Evolutionary conservation across 208 protist genomes (phyloP), one percentile per base, ranked within the genome.

Genomic region (Endotrypanum monterogeii): DNA sequence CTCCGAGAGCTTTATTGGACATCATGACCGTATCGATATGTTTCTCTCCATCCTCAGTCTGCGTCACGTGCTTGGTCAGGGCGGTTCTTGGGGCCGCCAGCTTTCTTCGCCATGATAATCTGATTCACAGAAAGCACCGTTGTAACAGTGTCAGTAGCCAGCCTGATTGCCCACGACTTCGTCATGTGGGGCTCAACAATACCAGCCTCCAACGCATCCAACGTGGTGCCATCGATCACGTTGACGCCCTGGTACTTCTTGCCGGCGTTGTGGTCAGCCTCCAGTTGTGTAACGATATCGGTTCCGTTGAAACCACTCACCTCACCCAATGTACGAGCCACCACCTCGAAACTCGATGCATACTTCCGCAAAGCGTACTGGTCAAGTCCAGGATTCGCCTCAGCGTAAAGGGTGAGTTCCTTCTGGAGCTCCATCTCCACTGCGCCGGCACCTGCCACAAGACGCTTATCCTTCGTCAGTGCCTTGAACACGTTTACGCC

Each of bases 311-410:
- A 94, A 67, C 99, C 99, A 66, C 96, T 94, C 54, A 99, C 99
- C 86, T 99, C 99, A 2, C 99, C 98, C 20, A 99, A 88, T 1
- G 98, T 99, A 52, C 95, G 88, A 46, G 98, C 98, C 57, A 99
- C 92, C 30, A 99, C 94, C 85, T 98, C 98, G 50, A 99, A 98
- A 63, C 98, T 98, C 69, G 99, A 93, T 5, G 98, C 99, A 85
- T 93, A 99, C 80, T 98, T 98, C 73, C 98, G 93, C 82, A 99
- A 98, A 23, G 98, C 96, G 79, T 99, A 99, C 92, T 99, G 99
- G 65, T 99, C 98, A 28, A 99, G 89, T 65, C 98, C 98, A 32
- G 93, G 90, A 73, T 93, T 97, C 44, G 89, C 85, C 72, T 97
- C 92, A n/a, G 93, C 93, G 79, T 88, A 97, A 35, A 78, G 74